Evolutionary conservation across 2,329 filamentous ascomycete genomes (phyloP), one percentile per base, ranked within the genome.

Genomic region (Botrytis elliptica): DNA sequence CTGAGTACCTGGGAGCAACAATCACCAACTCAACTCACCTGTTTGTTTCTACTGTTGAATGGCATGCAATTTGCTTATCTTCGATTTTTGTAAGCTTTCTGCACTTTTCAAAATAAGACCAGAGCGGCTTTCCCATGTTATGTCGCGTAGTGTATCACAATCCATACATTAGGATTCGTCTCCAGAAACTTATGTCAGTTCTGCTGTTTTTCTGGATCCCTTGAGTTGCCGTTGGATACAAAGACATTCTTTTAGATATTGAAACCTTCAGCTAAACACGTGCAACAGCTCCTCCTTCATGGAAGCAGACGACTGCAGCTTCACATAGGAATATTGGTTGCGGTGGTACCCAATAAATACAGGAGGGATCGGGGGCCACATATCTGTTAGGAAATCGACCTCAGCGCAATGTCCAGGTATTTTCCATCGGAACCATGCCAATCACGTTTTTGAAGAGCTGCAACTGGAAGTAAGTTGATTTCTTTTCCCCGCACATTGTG

Each of bases 91-190:
- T 18, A 16, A 14, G 1, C 16, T 55, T 25, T 40, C 9, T 18
- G 52, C 16, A 18, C 9, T 4, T 3, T 55, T 40, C 20, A 12
- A 22, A 18, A 29, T 3, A 55, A 29, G 10, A 40, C 38, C 5
- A 25, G 25, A 8, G 22, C 25, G 2, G 14, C 16, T 52, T 40
- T 25, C 25, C 36, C 16, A 42, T 4, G 1, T 5, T n/a, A 1
- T 8, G 1, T 16, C 22, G 7, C 5, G 1, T 1, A 1, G 14
- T 42, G 1, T 42, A 25, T 57, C 6, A 7, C 5, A 0, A 68
- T 55, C 5, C 3, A 4, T 20, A 44, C 6, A 6, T 1, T 44
- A 33, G 25, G 8, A 6, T 7, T 33, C 12, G 10, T 7, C 8
- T 44, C 10, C 9, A 33, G 1, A 33, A 22, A 0, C 2, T 14